phyloP scores from a whole-genome alignment of 345 rosid genomes.

The Raphanus raphanistrum region DNA sequence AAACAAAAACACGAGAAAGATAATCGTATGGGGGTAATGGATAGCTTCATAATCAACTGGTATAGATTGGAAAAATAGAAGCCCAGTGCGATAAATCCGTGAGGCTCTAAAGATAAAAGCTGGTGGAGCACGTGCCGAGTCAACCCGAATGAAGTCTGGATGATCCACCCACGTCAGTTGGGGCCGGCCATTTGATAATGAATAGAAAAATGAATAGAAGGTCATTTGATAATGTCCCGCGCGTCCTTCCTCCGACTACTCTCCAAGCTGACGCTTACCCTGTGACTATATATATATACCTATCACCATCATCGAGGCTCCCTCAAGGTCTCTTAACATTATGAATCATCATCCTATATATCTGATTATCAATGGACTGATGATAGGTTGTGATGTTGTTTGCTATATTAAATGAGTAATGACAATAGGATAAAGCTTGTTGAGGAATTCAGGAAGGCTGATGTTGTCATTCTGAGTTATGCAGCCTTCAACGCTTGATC shows the following conservation, averaged over 20 bases:
- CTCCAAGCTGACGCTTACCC: slow-evolving; percentile 74
- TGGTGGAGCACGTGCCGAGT: slow-evolving; percentile 17
- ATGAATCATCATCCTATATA: too few species aligned
- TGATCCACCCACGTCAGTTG: slow-evolving; percentile 20
- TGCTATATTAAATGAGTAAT: slow-evolving; percentile 37
- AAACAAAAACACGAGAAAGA: background rate
- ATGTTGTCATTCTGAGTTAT: slow-evolving; percentile 69
- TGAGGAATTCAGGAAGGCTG: slow-evolving; percentile 79
- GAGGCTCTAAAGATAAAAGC: background rate
- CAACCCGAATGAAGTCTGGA: slow-evolving; percentile 22
- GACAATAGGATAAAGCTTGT: slow-evolving; percentile 69
- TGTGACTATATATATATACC: slow-evolving; percentile 59
- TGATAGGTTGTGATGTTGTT: slow-evolving; percentile 7
- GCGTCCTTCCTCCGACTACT: slow-evolving; percentile 64
- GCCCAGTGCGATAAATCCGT: slow-evolving; percentile 8
- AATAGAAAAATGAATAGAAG: too few species aligned
- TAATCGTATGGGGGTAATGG: background rate
- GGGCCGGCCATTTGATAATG: slow-evolving; percentile 35
- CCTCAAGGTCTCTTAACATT: slow-evolving; percentile 50
- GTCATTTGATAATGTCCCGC: slow-evolving; percentile 62
- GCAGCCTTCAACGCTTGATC: slow-evolving; percentile 61
- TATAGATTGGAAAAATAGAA: background rate
- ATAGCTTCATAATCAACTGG: background rate
- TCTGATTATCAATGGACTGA: background rate
- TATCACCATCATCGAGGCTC: slow-evolving; percentile 77